Evolutionary conservation across 345 rosid genomes (phyloP), one percentile per base, ranked within the genome.

Genomic region (Ceriops zippeliana): DNA sequence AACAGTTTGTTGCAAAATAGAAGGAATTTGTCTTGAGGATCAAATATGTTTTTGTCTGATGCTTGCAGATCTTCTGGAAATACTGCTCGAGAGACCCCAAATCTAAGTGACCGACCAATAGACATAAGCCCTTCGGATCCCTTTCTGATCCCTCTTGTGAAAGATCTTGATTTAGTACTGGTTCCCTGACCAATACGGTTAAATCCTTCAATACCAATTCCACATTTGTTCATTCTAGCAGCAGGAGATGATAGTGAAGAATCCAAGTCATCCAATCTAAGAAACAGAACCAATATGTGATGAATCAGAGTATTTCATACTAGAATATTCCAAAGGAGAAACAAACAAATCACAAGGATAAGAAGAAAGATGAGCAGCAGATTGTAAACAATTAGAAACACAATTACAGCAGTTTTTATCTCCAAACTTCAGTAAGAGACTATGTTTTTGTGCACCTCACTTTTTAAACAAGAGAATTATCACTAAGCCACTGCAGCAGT

Each of bases 41-140:
- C 97, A 70, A 95, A 80, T 37, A 95, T 89, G 75, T 86, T 91
- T 74, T 81, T 89, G 76, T 88, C 92, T 2, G 98, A 91, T 58
- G 47, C 89, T 81, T 91, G 86, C 70, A 93, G 92, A 81, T 93
- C 98, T 82, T 93, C 98, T 0, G 98, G 96, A 68, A 93, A 93
- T 59, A 93, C 96, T 0, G 92, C 97, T 26, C 93, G 83, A 21
- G 98, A 81, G 61, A 93, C 98, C 65, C 98, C 98, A 61, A 93
- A 84, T 60, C 96, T 75, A 66, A 93, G 89, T 8, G 98, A 87
- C 42, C 96, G 92, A 57, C 98, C 97, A 69, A 93, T 73, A 51
- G 98, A 93, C 78, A 84, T 91, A 31, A 93, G 95, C 26, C 98
- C 98, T 80, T 86, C 95, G 5, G 97, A 91, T 30, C 97, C 96